Conservation (phyloP, 176 grass and related monocot species). For the Musa itinerans region DNA sequence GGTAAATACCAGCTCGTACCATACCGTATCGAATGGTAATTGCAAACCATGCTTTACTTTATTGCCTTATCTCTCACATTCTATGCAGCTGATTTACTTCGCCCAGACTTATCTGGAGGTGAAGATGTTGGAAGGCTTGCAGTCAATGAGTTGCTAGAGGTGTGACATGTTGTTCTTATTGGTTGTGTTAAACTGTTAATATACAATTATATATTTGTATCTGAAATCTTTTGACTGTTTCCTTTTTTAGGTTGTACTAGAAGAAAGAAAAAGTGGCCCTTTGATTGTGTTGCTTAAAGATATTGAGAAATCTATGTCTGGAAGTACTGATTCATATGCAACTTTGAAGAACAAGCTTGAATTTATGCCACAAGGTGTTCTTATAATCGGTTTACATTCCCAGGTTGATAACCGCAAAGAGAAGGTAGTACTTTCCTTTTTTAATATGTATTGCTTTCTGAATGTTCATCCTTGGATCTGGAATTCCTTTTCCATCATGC, state of each 20-base stretch:
- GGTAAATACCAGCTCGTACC: too few relatives aligned
- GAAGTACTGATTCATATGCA: conserved; percentile 69
- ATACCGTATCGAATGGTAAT: background rate
- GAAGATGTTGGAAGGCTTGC: conserved; percentile 72
- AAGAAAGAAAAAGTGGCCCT: conserved; percentile 81
- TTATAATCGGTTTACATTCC: conserved; percentile 82
- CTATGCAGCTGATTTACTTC: conserved; percentile 60
- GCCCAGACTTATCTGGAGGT: conserved; percentile 61
- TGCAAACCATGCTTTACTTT: too few relatives aligned
- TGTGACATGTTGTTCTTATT: conserved; percentile 25
- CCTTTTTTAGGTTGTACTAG: conserved; percentile 63
- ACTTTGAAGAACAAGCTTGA: conserved; percentile 82
- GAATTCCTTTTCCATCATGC: background rate
- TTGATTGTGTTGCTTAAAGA: conserved; percentile 89
- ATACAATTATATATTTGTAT: background rate
- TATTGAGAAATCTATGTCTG: conserved; percentile 87
- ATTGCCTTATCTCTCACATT: background rate
- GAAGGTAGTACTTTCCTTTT: conserved; percentile 51
- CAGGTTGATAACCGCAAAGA: conserved; percentile 96
- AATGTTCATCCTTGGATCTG: background rate
- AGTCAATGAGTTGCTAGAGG: conserved; percentile 79
- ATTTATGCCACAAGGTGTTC: conserved; percentile 62
- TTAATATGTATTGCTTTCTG: background rate
- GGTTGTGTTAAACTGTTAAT: conserved; percentile 8
- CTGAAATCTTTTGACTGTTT: conserved; percentile 19